Conservation (phyloP, 1,284 basidiomycete species). For the Apiotrichum brassicae region DNA sequence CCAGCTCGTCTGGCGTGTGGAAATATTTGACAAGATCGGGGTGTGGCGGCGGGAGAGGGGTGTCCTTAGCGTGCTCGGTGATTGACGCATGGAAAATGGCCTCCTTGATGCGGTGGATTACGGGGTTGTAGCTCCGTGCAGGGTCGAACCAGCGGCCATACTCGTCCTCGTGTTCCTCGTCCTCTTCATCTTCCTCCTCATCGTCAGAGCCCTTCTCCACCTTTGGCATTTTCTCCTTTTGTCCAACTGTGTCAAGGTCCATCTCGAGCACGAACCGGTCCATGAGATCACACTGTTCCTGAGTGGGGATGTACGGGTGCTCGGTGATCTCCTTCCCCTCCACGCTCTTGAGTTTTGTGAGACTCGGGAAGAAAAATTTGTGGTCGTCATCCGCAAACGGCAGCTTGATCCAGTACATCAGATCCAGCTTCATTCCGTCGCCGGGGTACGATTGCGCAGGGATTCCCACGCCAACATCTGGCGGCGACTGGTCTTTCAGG, state of each 20-base stretch:
- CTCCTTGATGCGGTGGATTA: conserved; percentile 84
- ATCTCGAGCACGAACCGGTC: conserved; percentile 75
- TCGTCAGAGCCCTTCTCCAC: conserved; percentile 51
- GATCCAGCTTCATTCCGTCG: conserved; percentile 61
- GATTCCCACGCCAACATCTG: conserved; percentile 72
- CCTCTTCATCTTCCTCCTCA: conserved; percentile 18
- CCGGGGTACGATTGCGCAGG: conserved; percentile 51
- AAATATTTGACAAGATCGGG: conserved; percentile 77
- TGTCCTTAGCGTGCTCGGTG: conserved; percentile 61
- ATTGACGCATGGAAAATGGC: conserved; percentile 82
- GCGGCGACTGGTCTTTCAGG: conserved; percentile 62
- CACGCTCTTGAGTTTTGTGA: conserved; percentile 67
- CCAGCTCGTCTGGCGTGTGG: conserved; percentile 62
- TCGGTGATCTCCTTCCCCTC: conserved; percentile 65
- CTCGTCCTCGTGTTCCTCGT: conserved; percentile 7
- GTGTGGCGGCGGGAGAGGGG: conserved; percentile 77
- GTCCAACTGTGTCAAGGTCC: conserved; percentile 69
- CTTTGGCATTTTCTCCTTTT: background rate
- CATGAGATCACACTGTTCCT: conserved; percentile 73
- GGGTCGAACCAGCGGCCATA: conserved; percentile 66
- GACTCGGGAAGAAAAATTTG: conserved; percentile 75
- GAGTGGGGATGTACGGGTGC: conserved; percentile 77
- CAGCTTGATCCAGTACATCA: conserved; percentile 79
- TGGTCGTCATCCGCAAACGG: conserved; percentile 92
- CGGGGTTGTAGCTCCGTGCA: conserved; percentile 73